Percentiles rank a stretch among this genome's conserved stretches.
Conservation (phyloP, 108 stramenopile genomes). For the Parietichytrium sp. region DNA sequence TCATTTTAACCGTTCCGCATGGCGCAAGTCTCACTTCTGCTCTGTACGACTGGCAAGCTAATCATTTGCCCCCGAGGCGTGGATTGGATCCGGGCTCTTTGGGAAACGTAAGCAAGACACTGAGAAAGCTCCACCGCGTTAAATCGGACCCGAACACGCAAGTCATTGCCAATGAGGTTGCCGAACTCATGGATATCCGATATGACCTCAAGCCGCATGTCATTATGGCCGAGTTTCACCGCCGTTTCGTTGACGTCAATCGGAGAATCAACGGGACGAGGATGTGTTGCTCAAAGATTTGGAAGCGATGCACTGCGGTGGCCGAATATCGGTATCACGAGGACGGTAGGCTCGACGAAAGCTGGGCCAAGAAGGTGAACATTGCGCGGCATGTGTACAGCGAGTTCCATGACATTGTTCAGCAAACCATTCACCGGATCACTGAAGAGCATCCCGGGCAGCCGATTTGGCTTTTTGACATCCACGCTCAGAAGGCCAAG, state of each 20-base stretch:
- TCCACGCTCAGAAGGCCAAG: constrained; percentile 9
- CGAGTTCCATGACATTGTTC: background rate
- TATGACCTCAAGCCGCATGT: background rate
- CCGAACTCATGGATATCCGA: background rate
- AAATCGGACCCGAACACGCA: background rate
- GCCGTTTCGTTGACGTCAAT: constrained; percentile 18
- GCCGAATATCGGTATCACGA: background rate
- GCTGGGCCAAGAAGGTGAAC: background rate
- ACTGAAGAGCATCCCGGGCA: background rate
- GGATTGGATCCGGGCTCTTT: background rate
- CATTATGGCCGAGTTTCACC: constrained; percentile 7
- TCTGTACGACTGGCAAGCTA: background rate
- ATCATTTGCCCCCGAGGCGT: background rate
- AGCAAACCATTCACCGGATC: background rate
- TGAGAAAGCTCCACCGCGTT: background rate
- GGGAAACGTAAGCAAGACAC: background rate
- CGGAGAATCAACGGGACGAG: background rate
- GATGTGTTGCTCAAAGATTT: constrained; percentile 9
- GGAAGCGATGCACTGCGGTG: constrained; percentile 9
- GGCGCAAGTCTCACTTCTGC: background rate
- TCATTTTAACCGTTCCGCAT: background rate
- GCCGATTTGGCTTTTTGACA: background rate
- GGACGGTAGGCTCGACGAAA: background rate
- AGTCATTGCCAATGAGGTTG: background rate
- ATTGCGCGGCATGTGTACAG: background rate